Evolutionary conservation across 345 rosid genomes (phyloP).

Genomic region (Gossypium arboreum): DNA sequence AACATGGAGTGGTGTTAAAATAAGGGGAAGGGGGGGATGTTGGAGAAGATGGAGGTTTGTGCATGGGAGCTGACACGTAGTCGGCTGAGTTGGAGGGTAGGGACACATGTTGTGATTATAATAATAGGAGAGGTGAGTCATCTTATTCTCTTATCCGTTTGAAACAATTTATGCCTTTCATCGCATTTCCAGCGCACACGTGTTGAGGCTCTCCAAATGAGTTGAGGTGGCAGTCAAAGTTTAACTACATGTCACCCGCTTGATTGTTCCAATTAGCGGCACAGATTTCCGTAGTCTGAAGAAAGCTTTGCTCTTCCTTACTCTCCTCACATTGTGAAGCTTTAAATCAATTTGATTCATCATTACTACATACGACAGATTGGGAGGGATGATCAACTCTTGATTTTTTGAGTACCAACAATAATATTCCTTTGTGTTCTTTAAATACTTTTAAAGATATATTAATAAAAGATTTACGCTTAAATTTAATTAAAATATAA

Average conservation of each 20-base stretch:
- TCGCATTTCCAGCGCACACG: background rate
- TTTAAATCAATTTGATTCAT: too few relatives aligned
- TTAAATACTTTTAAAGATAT: too few relatives aligned
- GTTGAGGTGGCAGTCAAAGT: background rate
- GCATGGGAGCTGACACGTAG: background rate
- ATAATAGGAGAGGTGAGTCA: background rate
- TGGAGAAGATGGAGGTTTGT: background rate
- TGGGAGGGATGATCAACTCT: too few relatives aligned
- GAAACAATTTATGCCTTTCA: background rate
- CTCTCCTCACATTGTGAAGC: too few relatives aligned
- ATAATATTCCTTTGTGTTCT: too few relatives aligned
- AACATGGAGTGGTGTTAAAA: background rate
- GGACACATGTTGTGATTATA: background rate
- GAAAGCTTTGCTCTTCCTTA: too few relatives aligned
- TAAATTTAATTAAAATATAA: too few relatives aligned
- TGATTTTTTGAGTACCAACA: too few relatives aligned
- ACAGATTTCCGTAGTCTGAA: too few relatives aligned
- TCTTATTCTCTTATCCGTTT: background rate
- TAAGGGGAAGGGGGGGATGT: background rate
- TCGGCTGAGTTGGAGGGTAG: background rate
- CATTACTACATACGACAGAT: too few relatives aligned
- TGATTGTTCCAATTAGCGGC: background rate
- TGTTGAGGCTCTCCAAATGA: background rate
- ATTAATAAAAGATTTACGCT: too few relatives aligned
- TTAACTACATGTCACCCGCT: background rate